Conservation (phyloP, 331 rosid genomes). For the Arachis monticola region DNA sequence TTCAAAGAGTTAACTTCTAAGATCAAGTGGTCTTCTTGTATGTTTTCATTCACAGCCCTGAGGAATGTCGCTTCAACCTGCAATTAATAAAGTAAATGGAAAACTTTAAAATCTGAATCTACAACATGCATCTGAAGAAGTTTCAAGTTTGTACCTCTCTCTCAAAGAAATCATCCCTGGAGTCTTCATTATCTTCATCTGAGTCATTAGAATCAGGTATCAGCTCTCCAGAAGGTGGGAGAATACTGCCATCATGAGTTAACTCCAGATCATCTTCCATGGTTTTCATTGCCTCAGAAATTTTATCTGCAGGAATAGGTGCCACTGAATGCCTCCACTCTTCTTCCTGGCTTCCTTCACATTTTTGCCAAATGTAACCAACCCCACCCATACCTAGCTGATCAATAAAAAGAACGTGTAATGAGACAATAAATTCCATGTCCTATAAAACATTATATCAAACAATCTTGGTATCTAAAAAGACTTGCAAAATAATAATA, state of each 20-base stretch:
- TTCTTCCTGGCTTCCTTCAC: slow-evolving; percentile 88
- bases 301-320: slow-evolving; percentile 82
- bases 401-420: slow-evolving; percentile 39
- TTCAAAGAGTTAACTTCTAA: slow-evolving; percentile 86
- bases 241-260: slow-evolving; percentile 59
- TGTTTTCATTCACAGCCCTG: slow-evolving; percentile 91
- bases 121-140: slow-evolving; percentile 24
- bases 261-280: slow-evolving; percentile 71
- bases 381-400: slow-evolving; percentile 94
- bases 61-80: slow-evolving; percentile 98
- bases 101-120: slow-evolving; percentile 31
- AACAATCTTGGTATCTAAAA: slow-evolving; percentile 3
- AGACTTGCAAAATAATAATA: neutral
- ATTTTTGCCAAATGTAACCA: slow-evolving; percentile 87
- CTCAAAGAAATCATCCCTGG: slow-evolving; percentile 79
- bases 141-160: slow-evolving; percentile 66
- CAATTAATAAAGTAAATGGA: slow-evolving; percentile 26
- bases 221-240: slow-evolving; percentile 81
- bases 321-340: slow-evolving; percentile 99
- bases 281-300: slow-evolving; percentile 60
- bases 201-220: slow-evolving; percentile 66
- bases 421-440: slow-evolving; percentile 42
- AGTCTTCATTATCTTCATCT: slow-evolving; percentile 62
- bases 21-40: slow-evolving; percentile 67
- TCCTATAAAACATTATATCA: neutral